Conservation (phyloP, 2,329 filamentous ascomycete species). For the Cryphonectria naterciae region DNA sequence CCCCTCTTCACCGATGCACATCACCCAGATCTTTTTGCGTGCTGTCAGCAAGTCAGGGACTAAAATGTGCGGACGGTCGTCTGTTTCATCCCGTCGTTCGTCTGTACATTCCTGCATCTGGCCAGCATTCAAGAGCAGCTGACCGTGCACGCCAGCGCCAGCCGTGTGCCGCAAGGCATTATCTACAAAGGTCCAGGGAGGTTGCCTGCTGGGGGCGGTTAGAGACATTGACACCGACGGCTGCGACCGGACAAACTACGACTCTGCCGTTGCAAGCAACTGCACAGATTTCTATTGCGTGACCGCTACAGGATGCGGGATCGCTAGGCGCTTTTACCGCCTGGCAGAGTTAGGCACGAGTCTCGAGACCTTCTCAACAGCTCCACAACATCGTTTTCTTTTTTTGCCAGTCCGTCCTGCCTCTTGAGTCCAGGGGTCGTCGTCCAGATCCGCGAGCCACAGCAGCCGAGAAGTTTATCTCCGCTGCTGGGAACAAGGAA, state of each 20-base stretch:
- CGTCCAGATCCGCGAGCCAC: slow-evolving; percentile 26
- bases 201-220: neutral
- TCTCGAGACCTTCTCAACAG: slow-evolving; percentile 19
- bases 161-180: slow-evolving; percentile 7
- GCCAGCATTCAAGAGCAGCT: neutral
- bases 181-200: neutral
- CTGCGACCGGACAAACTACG: slow-evolving; percentile 1
- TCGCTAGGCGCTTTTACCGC: slow-evolving; percentile 29
- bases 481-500: slow-evolving; percentile 14
- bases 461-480: slow-evolving; percentile 26
- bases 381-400: slow-evolving; percentile 18
- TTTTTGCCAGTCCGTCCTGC: slow-evolving; percentile 19
- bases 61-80: neutral
- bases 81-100: slow-evolving; percentile 3
- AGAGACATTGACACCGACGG: slow-evolving; percentile 2
- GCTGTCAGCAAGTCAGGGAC: neutral
- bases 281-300: neutral
- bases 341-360: slow-evolving; percentile 22
- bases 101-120: neutral
- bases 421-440: slow-evolving; percentile 26
- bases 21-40: slow-evolving; percentile 11
- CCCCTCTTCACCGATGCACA: slow-evolving; percentile 12
- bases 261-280: slow-evolving; percentile 4
- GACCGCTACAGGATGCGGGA: slow-evolving; percentile 11
- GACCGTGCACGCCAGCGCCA: neutral